Evolutionary conservation across 441 rosid genomes (phyloP).

Genomic region (Pelargonium fulgidum): DNA sequence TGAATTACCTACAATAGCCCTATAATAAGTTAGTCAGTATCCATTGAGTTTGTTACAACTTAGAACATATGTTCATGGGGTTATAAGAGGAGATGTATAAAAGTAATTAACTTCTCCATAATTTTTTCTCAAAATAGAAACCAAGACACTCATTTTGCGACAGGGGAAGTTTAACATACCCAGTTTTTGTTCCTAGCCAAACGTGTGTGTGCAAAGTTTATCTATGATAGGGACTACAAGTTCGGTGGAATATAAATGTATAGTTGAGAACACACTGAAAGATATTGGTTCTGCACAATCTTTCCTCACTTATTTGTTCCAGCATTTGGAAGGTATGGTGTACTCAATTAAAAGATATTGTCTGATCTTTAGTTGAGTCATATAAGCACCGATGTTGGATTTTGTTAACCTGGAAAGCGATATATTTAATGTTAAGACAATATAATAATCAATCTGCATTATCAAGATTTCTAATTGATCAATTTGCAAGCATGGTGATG

Average conservation of each 20-base stretch:
- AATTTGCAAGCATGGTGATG: slow-evolving; percentile 5
- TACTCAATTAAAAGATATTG: slow-evolving; percentile 2
- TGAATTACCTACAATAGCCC: no score
- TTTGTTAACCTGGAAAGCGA: background rate
- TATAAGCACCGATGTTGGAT: background rate
- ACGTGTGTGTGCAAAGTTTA: background rate
- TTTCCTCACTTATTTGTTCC: background rate
- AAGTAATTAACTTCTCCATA: background rate
- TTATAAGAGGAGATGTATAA: no score
- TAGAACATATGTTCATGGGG: no score
- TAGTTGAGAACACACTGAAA: slow-evolving; percentile 2
- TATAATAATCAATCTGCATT: background rate
- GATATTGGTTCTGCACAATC: background rate
- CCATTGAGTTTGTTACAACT: no score
- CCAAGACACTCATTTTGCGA: no score
- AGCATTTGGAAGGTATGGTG: background rate
- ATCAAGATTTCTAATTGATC: slow-evolving; percentile 2
- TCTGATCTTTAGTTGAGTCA: slow-evolving; percentile 7
- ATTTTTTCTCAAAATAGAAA: background rate
- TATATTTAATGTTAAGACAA: no score
- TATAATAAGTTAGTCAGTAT: no score
- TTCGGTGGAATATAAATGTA: background rate
- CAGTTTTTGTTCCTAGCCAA: background rate
- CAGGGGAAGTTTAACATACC: no score
- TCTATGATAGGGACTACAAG: background rate